Base-by-base conservation (phyloP, 371 early-diverging fungal genomes). In the Smittium culicis region DNA sequence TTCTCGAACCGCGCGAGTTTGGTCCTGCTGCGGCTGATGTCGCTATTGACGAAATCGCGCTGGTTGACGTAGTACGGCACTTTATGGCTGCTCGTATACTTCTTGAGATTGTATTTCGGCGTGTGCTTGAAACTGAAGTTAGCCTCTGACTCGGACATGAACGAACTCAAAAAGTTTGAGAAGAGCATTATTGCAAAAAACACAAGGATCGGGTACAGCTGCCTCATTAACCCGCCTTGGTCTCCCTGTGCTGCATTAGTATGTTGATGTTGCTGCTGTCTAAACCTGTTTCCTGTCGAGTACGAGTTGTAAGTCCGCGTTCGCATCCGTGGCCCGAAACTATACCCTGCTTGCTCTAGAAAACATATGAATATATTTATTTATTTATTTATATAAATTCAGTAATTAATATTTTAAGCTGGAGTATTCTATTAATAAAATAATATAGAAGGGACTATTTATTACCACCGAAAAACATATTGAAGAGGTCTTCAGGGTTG, bases 401-500 rank as follows among this genome's bases (percentile, higher is more conserved):
- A n/a, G n/a, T n/a, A n/a, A n/a, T n/a, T n/a, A n/a, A n/a, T n/a
- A n/a, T n/a, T n/a, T n/a, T n/a, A n/a, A n/a, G n/a, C n/a, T n/a
- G n/a, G 11, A 45, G 60, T 34, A 30, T 2, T 34, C 25, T 25
- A 68, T 33, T 34, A 58, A 61, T 25, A 29, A 11, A 32, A 29
- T 29, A 59, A 59, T 59, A 11, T 25, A 14, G 16, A 5, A 11
- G 32, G 32, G 30, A 5, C 5, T 59, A 29, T 25, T n/a, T 27
- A n/a, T 59, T 5, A n/a, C 88, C 92, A 1, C 89, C 88, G 76
- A 94, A 94, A 71, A 97, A 96, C 91, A 94, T 93, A 75, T 92
- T 92, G 80, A 96, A 94, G 32, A 96, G 68, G 11, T 96, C 95
- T 71, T 96, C 98, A 1, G 94, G 94, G 25, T 85, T 86, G n/a